Evolutionary conservation across 2,329 filamentous ascomycete species (phyloP).

Genomic region (Talaromyces sp.): DNA sequence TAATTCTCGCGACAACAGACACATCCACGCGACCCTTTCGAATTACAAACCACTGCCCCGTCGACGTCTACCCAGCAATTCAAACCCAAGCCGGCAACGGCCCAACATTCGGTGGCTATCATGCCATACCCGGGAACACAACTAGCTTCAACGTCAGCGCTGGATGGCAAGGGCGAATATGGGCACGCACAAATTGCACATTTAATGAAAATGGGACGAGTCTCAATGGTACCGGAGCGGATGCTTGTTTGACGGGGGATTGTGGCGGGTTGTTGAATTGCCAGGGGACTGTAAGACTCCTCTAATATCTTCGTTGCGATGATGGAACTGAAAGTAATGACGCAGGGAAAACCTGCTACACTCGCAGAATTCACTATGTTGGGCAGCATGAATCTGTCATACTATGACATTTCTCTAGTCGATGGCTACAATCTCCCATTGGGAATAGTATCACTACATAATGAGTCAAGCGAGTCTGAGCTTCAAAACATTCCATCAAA

Average conservation of each 20-base stretch:
- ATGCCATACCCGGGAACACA: slow-evolving; percentile 58
- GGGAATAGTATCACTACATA: slow-evolving; percentile 36
- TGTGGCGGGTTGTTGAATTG: slow-evolving; percentile 70
- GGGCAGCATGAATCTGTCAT: slow-evolving; percentile 58
- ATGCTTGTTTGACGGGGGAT: slow-evolving; percentile 71
- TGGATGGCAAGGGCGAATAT: slow-evolving; percentile 78
- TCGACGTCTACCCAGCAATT: slow-evolving; percentile 73
- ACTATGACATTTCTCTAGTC: slow-evolving; percentile 81
- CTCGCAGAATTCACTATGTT: slow-evolving; percentile 77
- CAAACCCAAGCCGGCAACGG: slow-evolving; percentile 68
- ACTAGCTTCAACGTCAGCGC: slow-evolving; percentile 63
- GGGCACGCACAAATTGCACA: slow-evolving; percentile 80
- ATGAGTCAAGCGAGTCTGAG: slow-evolving; percentile 59
- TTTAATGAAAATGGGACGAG: slow-evolving; percentile 63
- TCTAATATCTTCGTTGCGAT: background rate
- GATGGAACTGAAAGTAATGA: slow-evolving; percentile 38
- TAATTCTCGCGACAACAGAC: slow-evolving; percentile 23
- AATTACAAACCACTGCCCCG: slow-evolving; percentile 68
- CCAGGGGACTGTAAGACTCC: slow-evolving; percentile 59
- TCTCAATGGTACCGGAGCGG: slow-evolving; percentile 41
- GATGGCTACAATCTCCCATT: slow-evolving; percentile 74
- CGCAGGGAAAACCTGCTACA: slow-evolving; percentile 65
- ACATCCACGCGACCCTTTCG: slow-evolving; percentile 56
- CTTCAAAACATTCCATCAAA: slow-evolving; percentile 67
- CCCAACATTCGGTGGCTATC: slow-evolving; percentile 66